These are phyloP conservation scores for Erigeron philadelphicus DNA, from an alignment of 140 eudicot species.

Conservation along the genomic window DNA sequence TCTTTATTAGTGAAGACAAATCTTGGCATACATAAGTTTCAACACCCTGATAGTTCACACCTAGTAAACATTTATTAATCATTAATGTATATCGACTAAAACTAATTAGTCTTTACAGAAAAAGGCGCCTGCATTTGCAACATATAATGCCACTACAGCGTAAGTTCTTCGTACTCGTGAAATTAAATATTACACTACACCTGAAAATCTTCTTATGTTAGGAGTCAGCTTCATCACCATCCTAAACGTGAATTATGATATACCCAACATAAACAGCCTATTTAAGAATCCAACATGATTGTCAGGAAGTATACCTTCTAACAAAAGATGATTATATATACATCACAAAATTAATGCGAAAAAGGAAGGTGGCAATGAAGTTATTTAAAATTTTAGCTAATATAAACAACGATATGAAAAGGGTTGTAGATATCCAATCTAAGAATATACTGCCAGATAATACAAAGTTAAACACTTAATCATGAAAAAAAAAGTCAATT, in stretches of 20 bases:
- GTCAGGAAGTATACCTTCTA: constrained; percentile 30
- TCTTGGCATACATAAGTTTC: constrained; percentile 13
- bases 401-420: constrained; percentile 15
- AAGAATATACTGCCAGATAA: constrained; percentile 8
- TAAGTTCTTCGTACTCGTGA: constrained; percentile 25
- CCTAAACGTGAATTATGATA: constrained; percentile 47
- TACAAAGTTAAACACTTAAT: background rate
- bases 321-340: constrained; percentile 20
- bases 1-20: background rate
- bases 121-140: constrained; percentile 31
- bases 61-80: constrained; percentile 2
- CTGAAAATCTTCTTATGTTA: constrained; percentile 43
- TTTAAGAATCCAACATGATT: constrained; percentile 39
- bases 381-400: constrained; percentile 18
- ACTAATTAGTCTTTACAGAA: background rate
- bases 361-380: background rate
- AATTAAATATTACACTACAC: constrained; percentile 36
- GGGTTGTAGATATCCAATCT: background rate
- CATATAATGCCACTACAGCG: constrained; percentile 34
- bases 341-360: constrained; percentile 5
- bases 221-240: constrained; percentile 49
- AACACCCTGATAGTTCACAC: constrained; percentile 12
- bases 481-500: background rate
- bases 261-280: constrained; percentile 48
- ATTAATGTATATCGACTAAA: constrained; percentile 10